Conservation (phyloP, 2,329 filamentous ascomycete genomes). For the Trichoderma endophyticum region DNA sequence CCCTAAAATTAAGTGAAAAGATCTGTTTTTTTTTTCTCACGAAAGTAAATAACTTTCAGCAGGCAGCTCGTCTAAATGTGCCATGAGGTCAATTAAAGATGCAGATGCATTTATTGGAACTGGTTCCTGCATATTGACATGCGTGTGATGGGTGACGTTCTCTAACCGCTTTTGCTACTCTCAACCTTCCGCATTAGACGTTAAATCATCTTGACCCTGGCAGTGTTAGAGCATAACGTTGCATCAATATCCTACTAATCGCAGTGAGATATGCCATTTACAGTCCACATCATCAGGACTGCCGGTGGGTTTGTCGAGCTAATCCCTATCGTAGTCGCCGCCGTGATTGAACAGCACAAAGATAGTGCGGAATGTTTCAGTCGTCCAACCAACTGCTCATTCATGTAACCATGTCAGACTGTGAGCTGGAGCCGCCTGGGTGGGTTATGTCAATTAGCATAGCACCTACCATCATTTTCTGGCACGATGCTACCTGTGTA, state of each 20-base stretch:
- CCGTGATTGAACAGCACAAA: not conserved
- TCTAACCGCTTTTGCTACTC: not conserved
- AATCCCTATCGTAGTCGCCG: not conserved
- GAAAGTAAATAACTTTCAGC: not conserved
- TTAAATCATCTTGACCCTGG: not conserved
- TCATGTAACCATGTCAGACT: constrained; percentile 14
- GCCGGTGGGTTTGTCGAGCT: not conserved
- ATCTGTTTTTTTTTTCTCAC: not conserved
- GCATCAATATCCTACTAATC: constrained; percentile 3
- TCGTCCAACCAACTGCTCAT: not conserved
- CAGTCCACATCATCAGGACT: not conserved
- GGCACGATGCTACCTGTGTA: constrained; percentile 2
- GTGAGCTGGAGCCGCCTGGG: not conserved
- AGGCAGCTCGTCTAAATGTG: not conserved
- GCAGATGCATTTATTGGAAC: not conserved
- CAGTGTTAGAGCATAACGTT: constrained; percentile 8
- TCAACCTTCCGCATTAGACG: constrained; percentile 7
- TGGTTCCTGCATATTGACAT: not conserved
- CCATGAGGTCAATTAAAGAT: not conserved
- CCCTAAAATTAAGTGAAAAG: not conserved
- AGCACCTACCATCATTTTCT: not conserved
- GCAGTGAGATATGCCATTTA: not conserved
- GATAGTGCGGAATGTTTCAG: not conserved
- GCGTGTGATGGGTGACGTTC: not conserved
- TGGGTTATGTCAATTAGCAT: not conserved